These are phyloP conservation scores for Entomortierella chlamydospora DNA, from an alignment of 192 early-diverging fungal species.

Conservation along the genomic window DNA sequence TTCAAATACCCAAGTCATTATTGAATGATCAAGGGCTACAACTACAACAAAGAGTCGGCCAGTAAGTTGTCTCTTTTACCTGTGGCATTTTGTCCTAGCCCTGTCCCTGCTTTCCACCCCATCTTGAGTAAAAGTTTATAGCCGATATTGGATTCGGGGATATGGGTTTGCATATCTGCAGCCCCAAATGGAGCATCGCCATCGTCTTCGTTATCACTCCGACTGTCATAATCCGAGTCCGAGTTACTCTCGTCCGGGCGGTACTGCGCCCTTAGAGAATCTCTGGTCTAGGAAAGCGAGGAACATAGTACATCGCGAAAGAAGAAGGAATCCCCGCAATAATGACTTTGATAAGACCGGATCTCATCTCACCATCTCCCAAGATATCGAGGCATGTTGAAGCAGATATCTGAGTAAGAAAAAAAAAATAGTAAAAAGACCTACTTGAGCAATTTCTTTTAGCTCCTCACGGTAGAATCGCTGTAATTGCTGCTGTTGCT, in stretches of 20 bases:
- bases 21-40: background rate
- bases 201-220: conserved; percentile 5
- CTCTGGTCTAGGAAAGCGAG: conserved; percentile 14
- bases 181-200: conserved; percentile 24
- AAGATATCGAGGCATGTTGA: background rate
- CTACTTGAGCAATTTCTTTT: conserved; percentile 42
- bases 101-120: conserved; percentile 75
- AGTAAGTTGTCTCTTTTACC: no score
- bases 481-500: conserved; percentile 20
- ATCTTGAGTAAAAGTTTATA: conserved; percentile 76
- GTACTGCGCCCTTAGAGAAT: conserved; percentile 34
- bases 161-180: conserved; percentile 68
- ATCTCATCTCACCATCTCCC: background rate
- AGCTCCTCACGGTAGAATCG: conserved; percentile 47
- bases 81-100: conserved; percentile 65
- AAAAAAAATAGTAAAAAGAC: conserved; percentile 1
- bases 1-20: background rate
- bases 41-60: background rate
- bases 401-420: background rate
- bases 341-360: conserved; percentile 1
- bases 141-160: conserved; percentile 71
- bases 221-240: conserved; percentile 16
- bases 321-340: background rate
- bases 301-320: background rate
- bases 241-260: conserved; percentile 12